Evolutionary conservation across 1,139 yeast species (phyloP).

Genomic region (Diutina neorugosa): DNA sequence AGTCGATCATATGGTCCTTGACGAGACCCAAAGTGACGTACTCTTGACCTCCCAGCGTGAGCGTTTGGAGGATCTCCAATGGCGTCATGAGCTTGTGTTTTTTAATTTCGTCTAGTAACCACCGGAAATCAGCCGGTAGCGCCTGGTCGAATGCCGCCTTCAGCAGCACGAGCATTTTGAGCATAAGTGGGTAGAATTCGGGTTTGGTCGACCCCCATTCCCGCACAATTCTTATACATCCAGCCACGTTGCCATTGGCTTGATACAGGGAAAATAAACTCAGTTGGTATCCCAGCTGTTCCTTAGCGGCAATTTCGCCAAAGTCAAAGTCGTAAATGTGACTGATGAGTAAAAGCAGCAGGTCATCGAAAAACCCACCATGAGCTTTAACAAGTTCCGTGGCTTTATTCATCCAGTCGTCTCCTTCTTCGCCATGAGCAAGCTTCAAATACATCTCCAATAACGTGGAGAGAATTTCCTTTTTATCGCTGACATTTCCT

Average conservation of each 20-base stretch:
- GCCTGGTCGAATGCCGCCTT: constrained; percentile 40
- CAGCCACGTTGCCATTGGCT: constrained; percentile 43
- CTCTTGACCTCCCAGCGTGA: constrained; percentile 37
- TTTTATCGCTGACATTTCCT: constrained; percentile 57
- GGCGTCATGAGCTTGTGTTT: constrained; percentile 52
- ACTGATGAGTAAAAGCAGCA: constrained; percentile 51
- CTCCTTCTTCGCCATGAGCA: constrained; percentile 22
- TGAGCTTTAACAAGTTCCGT: constrained; percentile 33
- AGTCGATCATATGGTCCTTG: constrained; percentile 54
- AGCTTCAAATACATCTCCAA: constrained; percentile 71
- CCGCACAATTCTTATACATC: constrained; percentile 44
- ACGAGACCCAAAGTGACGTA: constrained; percentile 66
- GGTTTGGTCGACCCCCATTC: constrained; percentile 53
- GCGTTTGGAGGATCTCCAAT: constrained; percentile 58
- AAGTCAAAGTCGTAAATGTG: constrained; percentile 48
- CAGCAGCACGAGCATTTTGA: constrained; percentile 53
- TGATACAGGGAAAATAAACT: constrained; percentile 57
- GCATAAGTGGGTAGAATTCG: constrained; percentile 53
- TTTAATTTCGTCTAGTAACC: constrained; percentile 42
- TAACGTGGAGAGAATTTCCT: constrained; percentile 63
- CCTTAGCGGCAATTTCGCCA: constrained; percentile 28
- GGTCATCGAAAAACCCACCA: constrained; percentile 37
- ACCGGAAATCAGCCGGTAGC: constrained; percentile 38
- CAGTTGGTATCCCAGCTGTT: constrained; percentile 39
- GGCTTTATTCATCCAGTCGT: constrained; percentile 59